Evolutionary conservation across 2,329 filamentous ascomycete species (phyloP).

Genomic region (Aaosphaeria pasadenensis): DNA sequence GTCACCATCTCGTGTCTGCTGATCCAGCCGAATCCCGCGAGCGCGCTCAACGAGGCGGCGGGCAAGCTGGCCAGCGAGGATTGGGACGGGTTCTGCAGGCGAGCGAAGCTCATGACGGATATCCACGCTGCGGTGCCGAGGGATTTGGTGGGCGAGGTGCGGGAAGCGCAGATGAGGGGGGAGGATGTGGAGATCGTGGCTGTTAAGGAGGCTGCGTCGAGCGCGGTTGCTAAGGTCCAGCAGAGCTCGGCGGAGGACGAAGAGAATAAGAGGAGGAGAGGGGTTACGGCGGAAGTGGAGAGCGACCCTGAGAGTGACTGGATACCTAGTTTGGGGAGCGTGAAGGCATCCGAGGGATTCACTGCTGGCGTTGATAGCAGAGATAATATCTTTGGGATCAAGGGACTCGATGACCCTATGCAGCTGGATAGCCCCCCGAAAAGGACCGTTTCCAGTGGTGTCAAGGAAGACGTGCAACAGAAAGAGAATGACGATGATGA

Average conservation of each 20-base stretch:
- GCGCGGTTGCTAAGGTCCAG: constrained; percentile 14
- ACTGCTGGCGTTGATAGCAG: constrained; percentile 5
- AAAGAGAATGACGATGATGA: constrained; percentile 7
- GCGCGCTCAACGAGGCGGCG: constrained; percentile 60
- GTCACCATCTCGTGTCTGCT: constrained; percentile 59
- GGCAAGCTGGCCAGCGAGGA: constrained; percentile 57
- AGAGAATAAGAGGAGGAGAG: constrained; percentile 24
- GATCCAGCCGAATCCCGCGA: constrained; percentile 63
- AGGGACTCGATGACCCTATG: constrained; percentile 20
- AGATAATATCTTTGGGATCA: constrained; percentile 30
- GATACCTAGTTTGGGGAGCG: constrained; percentile 26
- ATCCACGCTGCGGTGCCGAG: constrained; percentile 57
- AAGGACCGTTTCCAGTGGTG: constrained; percentile 8
- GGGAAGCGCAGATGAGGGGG: constrained; percentile 54
- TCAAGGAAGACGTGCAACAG: constrained; percentile 1
- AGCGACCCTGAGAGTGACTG: constrained; percentile 35
- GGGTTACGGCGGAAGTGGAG: constrained; percentile 18
- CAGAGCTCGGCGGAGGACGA: constrained; percentile 24
- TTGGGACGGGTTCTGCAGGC: constrained; percentile 55
- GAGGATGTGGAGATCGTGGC: constrained; percentile 36
- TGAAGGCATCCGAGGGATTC: constrained; percentile 13
- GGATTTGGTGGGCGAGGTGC: constrained; percentile 43
- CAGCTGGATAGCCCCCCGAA: constrained; percentile 20
- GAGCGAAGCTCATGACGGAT: constrained; percentile 60
- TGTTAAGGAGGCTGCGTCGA: constrained; percentile 7